phyloP scores from a whole-genome alignment of 1,284 basidiomycete species.

The Naganishia sp. region DNA sequence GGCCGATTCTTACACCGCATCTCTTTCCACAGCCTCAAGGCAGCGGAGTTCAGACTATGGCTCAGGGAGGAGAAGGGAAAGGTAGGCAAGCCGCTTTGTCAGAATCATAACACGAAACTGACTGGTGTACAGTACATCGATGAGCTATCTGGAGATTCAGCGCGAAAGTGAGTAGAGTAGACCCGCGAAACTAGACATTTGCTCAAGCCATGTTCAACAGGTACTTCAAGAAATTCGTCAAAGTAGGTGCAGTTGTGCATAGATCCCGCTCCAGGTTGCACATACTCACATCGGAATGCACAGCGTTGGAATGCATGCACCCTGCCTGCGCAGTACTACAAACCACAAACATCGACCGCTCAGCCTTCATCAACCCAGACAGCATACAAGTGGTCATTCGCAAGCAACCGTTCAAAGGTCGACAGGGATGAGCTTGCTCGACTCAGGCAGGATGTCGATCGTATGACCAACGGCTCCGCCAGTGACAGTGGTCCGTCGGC shows the following conservation, averaged over 20 bases:
- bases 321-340: conserved; percentile 44
- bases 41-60: conserved; percentile 41
- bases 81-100: conserved; percentile 6
- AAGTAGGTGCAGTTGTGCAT: conserved; percentile 34
- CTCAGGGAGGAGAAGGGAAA: conserved; percentile 40
- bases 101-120: conserved; percentile 1
- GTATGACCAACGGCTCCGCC: conserved; percentile 33
- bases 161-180: conserved; percentile 42
- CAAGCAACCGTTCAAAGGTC: conserved; percentile 39
- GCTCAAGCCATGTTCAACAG: not conserved
- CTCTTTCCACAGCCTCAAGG: conserved; percentile 21
- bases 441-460: conserved; percentile 35
- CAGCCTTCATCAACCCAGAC: conserved; percentile 42
- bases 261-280: not conserved
- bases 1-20: too few relatives aligned
- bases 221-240: conserved; percentile 51
- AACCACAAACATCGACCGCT: conserved; percentile 33
- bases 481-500: not conserved
- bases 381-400: conserved; percentile 50
- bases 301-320: conserved; percentile 53
- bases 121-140: conserved; percentile 48
- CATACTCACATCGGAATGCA: not conserved
- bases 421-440: conserved; percentile 37
- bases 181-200: too few relatives aligned
- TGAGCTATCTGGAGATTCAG: conserved; percentile 45